phyloP scores from a whole-genome alignment of 2,329 filamentous ascomycete species.

The Eurotiales sp. region DNA sequence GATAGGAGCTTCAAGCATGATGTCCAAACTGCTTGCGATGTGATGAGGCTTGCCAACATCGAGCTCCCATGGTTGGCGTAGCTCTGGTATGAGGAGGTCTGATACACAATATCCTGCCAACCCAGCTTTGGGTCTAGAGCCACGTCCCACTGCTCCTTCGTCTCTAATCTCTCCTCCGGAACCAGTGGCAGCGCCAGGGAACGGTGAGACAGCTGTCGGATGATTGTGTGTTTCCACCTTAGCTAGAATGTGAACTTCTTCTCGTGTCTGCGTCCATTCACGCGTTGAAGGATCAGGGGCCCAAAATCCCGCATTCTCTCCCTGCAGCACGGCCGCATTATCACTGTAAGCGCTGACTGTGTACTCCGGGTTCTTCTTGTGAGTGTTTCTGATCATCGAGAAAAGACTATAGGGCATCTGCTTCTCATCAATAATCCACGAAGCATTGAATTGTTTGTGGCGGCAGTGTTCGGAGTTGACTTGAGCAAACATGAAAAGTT shows the following conservation, averaged over 20 bases:
- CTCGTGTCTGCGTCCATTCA: slow-evolving; percentile 82
- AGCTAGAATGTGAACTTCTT: slow-evolving; percentile 79
- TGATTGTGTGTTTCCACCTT: slow-evolving; percentile 99
- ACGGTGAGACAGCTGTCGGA: slow-evolving; percentile 91
- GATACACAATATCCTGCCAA: slow-evolving; percentile 93
- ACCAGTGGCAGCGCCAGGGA: slow-evolving; percentile 88
- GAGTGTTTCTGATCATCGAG: slow-evolving; percentile 94
- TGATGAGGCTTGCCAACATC: slow-evolving; percentile 87
- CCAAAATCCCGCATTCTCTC: slow-evolving; percentile 72
- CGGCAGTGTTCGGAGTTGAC: slow-evolving; percentile 95
- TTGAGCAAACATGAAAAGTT: slow-evolving; percentile 99
- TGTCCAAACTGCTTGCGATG: slow-evolving; percentile 89
- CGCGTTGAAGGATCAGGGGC: slow-evolving; percentile 81
- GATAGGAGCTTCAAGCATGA: slow-evolving; percentile 96
- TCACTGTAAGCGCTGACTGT: slow-evolving; percentile 97
- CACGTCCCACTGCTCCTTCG: slow-evolving; percentile 88
- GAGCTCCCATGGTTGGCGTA: slow-evolving; percentile 81
- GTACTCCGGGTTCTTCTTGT: slow-evolving; percentile 69
- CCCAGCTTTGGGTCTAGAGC: slow-evolving; percentile 88
- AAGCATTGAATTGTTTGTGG: slow-evolving; percentile 92
- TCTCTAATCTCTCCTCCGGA: slow-evolving; percentile 95
- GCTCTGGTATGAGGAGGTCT: slow-evolving; percentile 82
- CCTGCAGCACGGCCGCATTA: slow-evolving; percentile 88
- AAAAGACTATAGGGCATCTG: slow-evolving; percentile 79
- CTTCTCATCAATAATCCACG: slow-evolving; percentile 89